Conservation (phyloP, 768 basidiomycete genomes). For the Amanita rimosa region DNA sequence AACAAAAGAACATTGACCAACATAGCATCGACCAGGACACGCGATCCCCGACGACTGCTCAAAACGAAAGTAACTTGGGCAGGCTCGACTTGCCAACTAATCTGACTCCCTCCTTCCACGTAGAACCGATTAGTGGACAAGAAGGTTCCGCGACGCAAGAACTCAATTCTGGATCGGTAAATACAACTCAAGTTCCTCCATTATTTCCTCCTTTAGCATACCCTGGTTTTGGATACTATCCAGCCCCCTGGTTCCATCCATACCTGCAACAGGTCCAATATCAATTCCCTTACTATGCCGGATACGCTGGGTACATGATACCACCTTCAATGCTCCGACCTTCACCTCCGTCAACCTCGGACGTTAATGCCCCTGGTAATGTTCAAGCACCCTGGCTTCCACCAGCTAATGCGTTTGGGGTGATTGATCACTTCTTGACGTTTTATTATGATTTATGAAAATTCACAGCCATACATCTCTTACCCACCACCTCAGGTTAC, state of each 20-base stretch:
- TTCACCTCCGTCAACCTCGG: constrained; percentile 18
- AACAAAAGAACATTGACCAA: background rate
- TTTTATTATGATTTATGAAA: constrained; percentile 1
- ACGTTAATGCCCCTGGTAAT: constrained; percentile 22
- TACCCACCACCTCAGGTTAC: constrained; percentile 28
- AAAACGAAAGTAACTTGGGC: background rate
- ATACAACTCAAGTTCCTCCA: background rate
- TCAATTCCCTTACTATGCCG: constrained; percentile 36
- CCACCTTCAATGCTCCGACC: constrained; percentile 8
- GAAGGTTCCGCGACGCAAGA: background rate
- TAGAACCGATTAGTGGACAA: background rate
- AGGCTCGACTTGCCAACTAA: background rate
- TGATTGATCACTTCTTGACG: constrained; percentile 17
- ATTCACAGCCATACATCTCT: constrained; percentile 33
- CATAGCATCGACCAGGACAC: background rate
- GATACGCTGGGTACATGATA: constrained; percentile 30
- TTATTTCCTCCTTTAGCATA: background rate
- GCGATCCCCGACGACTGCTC: background rate
- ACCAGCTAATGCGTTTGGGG: constrained; percentile 31
- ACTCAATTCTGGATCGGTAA: background rate
- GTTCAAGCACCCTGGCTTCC: constrained; percentile 25
- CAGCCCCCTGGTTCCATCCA: constrained; percentile 17
- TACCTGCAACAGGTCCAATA: constrained; percentile 41
- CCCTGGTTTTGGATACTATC: constrained; percentile 4
- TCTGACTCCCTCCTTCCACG: background rate